Base-by-base conservation (phyloP, 2,329 filamentous ascomycete species). In the Nothophaeocryptopus gaeumannii region DNA sequence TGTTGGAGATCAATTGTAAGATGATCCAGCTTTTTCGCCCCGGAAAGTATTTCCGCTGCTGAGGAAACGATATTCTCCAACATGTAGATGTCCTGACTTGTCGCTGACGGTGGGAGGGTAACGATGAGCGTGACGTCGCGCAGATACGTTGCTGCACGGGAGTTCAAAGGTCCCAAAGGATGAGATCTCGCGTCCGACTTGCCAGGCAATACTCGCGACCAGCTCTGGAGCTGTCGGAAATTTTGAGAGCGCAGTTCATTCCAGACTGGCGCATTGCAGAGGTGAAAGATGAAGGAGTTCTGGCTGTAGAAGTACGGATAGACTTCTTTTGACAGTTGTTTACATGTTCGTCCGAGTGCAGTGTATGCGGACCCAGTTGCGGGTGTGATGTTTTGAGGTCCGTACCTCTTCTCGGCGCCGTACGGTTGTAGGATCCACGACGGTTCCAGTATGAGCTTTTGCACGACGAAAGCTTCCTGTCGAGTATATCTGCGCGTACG, bases 221-320 rank as follows among this genome's bases (percentile, higher is more conserved):
- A 52, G 14, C 36, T 38, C 16, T 38, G 36, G 14, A 46, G 42
- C n/a, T n/a, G 12, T 9, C 30, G 36, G 31, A 46, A 45, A 11
- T 41, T 37, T 26, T 13, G 12, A 5, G 38, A 41, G 12, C 34
- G 37, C 10, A 51, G 34, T 8, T n/a, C 11, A 14, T 20, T 45
- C n/a, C 41, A 16, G 5, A 46, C 42, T 12, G 48, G 36, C 20
- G 32, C 14, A n/a, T 36, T 13, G 2, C 36, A 41, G n/a, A 51
- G 20, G 29, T 51, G 36, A n/a, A 51, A 44, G 13, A 51, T 36
- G 37, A 51, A 51, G 16, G 14, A 16, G 42, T 51, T 51, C 16
- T 37, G 30, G 8, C 29, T 13, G 37, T 35, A 51, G 14, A 51
- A 42, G 1, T 31, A 15, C 0, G 20, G 8, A 26, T 45, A 46